Base-by-base conservation (phyloP, 2,329 filamentous ascomycete genomes). In the Botrytis aclada region DNA sequence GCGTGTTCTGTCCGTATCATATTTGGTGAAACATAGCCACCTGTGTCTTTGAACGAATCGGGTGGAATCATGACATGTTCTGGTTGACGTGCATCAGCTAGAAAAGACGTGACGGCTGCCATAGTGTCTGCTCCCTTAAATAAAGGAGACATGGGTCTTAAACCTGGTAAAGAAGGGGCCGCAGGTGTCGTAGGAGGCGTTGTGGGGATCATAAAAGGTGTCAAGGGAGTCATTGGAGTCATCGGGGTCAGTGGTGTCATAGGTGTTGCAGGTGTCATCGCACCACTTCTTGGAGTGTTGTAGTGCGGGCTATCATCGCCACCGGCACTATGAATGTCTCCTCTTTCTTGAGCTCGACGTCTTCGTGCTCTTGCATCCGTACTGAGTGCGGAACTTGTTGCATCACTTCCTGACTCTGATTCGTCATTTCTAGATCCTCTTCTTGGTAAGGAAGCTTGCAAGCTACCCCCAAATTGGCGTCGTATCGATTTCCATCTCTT, bases 281-380 rank as follows among this genome's bases (percentile, higher is more conserved):
- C 45, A 9, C 74, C 74, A 69, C 74, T 78, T n/a, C 58, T 66
- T 9, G 78, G 77, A 9, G 79, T 75, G 25, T 78, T 79, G 64
- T 74, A 78, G 32, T 75, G 76, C 16, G 71, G 73, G 29, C 54
- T 73, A 51, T 74, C 75, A 32, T 78, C 74, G 25, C 71, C 72
- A 32, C 76, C 78, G 47, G 75, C 76, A 41, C 77, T 80, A 64
- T 79, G 72, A 16, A 81, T 80, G 9, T 80, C 77, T 16, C 77
- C 77, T 29, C 79, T 73, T 61, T 78, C 77, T 60, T 76, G 78
- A 32, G 78, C 79, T 72, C 74, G 75, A 29, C 74, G 74, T 39
- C 79, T 75, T 45, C 79, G 74, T 20, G 67, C 45, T 69, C 72
- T 78, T 25, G 67, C 78, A 65, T 79, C 76, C n/a, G 45, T 74